Base-by-base conservation (phyloP, 106 monocot species). In the Phalaenopsis aphrodite region DNA sequence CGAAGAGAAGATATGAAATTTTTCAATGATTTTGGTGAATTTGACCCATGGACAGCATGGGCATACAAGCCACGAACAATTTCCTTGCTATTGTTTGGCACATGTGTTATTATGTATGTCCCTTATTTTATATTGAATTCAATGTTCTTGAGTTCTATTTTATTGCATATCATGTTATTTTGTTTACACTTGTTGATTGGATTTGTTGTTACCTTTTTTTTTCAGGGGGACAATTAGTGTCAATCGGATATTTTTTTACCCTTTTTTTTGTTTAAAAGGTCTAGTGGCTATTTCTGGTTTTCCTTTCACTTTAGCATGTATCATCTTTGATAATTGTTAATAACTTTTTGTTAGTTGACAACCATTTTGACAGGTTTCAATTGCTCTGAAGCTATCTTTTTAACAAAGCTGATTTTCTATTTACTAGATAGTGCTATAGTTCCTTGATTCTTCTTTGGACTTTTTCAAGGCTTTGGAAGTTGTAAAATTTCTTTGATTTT, bases 41-140 rank as follows among this genome's bases (percentile, higher is more conserved):
- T 87, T 79, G 93, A 93, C 87, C 93, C 93, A 74, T 93, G 91
- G 93, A 91, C 91, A 67, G 93, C 91, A 56, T 93, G 93, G 93
- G 91, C 89, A 75, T 93, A 93, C 83, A 91, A 87, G 37, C 93
- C 93, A 8, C 83, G 91, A 23, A 93, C 93, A 68, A 87, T 93
- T 24, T 85, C 93, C 7, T 69, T 91, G 58, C 77, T 93, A 39
- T 52, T 93, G 38, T 52, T 89, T 67, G 93, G 93, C 77, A 85
- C 93, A 30, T 89, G 87, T 55, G 84, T 93, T 79, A 66, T 93
- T 77, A 87, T 93, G 93, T 93, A 69, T 87, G 91, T 55, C 14
- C 61, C 58, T 16, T 12, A 42, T 17, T 42, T 78, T 57, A 14
- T 8, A 6, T 36, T 68, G 52, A 52, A 52, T 52, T 52, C 11